These are phyloP conservation scores for Penicillium riverlandense DNA, from an alignment of 495 filamentous ascomycete species.

Conservation along the genomic window DNA sequence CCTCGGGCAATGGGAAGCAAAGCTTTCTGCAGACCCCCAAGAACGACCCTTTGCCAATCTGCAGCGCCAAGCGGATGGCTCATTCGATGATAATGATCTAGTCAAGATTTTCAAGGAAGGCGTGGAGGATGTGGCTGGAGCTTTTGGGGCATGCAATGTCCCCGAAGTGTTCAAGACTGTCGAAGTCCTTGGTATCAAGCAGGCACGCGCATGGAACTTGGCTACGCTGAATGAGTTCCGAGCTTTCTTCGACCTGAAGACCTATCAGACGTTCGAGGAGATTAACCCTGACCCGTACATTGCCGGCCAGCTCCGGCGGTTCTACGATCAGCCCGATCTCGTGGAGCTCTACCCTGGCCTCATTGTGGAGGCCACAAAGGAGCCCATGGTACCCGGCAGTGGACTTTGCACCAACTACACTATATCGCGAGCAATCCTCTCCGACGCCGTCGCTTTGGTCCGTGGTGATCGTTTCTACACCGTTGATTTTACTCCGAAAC, in stretches of 20 bases:
- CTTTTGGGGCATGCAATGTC: constrained; percentile 53
- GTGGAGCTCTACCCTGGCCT: constrained; percentile 61
- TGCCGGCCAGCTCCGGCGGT: constrained; percentile 40
- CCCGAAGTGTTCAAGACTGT: constrained; percentile 50
- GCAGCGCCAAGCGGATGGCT: constrained; percentile 47
- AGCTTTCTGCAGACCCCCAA: constrained; percentile 40
- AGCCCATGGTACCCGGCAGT: constrained; percentile 46
- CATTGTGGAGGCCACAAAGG: constrained; percentile 46
- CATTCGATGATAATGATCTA: constrained; percentile 54
- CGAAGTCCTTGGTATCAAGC: constrained; percentile 55
- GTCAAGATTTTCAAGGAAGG: constrained; percentile 51
- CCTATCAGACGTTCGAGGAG: constrained; percentile 53
- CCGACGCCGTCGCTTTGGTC: constrained; percentile 46
- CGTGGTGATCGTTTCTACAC: constrained; percentile 49
- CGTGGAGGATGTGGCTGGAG: constrained; percentile 52
- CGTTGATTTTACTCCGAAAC: constrained; percentile 61
- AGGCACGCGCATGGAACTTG: constrained; percentile 54
- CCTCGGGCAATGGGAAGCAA: constrained; percentile 42
- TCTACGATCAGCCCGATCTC: constrained; percentile 55
- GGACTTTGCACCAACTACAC: constrained; percentile 53
- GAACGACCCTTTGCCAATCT: constrained; percentile 53
- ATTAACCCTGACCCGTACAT: constrained; percentile 53
- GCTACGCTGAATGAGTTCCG: constrained; percentile 59
- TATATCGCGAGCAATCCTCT: constrained; percentile 46
- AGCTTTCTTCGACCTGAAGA: constrained; percentile 52